Base-by-base conservation (phyloP, 2,329 filamentous ascomycete species). In the Venturia carpophila region DNA sequence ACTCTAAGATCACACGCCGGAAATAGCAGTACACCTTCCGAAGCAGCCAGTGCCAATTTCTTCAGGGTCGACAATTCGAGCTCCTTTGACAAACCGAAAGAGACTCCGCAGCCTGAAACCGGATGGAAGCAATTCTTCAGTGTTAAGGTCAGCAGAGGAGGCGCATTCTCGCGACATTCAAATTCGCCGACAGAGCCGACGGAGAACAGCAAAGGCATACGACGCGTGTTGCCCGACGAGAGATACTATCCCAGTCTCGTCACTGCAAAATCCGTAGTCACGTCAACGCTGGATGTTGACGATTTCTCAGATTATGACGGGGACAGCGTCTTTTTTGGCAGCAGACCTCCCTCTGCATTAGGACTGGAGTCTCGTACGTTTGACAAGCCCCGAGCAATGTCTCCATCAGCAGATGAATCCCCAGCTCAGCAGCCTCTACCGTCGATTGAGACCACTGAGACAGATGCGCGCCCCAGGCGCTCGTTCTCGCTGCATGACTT, bases 401-500 rank as follows among this genome's bases (percentile, higher is more conserved):
- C 52, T 11, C 39, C n/a, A 43, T 30, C 63, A 45, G 42, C 42
- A 34, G 45, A 63, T 11, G 42, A 39, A 15, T 21, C 27, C 7
- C 11, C 45, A 58, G 24, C 49, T n/a, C 30, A 47, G n/a, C 49
- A 52, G 17, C 24, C 58, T 65, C 1, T 43, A 17, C 34, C 39
- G 11, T 27, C 62, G 11, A 61, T 1, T 41, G 41, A 52, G 15
- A 21, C 30, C 13, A 37, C 24, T 19, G 21, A 42, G 19, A 61
- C 19, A 3, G 39, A 61, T 30, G 56, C 19, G 10, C 72, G 71
- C 67, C 73, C 77, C 24, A 74, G 77, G 65, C 77, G 79, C 63
- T 82, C 81, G 66, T 82, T 83, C 74, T 82, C 81, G 34, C 76
- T 82, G 65, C 74, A 75, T 64, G 78, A 66, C 30, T 55, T 66